phyloP scores from a whole-genome alignment of 2,329 filamentous ascomycete species.

The Anthostomella pinea region DNA sequence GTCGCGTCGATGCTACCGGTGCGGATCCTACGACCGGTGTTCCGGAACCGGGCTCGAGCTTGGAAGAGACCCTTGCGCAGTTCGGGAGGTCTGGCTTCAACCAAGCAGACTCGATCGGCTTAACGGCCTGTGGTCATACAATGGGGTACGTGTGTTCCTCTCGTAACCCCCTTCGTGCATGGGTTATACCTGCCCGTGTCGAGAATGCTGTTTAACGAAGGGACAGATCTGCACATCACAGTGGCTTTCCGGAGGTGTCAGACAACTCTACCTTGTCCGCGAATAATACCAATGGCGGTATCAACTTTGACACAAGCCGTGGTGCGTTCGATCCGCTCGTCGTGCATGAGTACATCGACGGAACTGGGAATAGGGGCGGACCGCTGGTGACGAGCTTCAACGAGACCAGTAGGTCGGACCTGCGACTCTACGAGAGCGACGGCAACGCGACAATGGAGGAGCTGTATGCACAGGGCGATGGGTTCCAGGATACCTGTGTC shows the following conservation, averaged over 20 bases:
- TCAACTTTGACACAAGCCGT: slow-evolving; percentile 23
- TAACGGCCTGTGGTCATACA: slow-evolving; percentile 29
- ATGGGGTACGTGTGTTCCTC: slow-evolving; percentile 25
- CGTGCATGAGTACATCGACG: slow-evolving; percentile 26
- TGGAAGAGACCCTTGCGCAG: slow-evolving; percentile 25
- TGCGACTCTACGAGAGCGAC: slow-evolving; percentile 28
- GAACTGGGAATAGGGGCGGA: slow-evolving; percentile 21
- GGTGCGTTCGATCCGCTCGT: slow-evolving; percentile 23
- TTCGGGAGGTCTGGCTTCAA: slow-evolving; percentile 27
- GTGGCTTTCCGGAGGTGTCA: slow-evolving; percentile 25
- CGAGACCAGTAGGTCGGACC: slow-evolving; percentile 26
- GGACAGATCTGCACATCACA: slow-evolving; percentile 17
- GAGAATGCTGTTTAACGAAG: slow-evolving; percentile 1
- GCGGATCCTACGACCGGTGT: slow-evolving; percentile 28
- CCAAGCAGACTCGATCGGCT: slow-evolving; percentile 22
- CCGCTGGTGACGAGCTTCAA: slow-evolving; percentile 27
- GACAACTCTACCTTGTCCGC: slow-evolving; percentile 18
- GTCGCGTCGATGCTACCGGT: slow-evolving; percentile 25
- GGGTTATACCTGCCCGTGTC: no score
- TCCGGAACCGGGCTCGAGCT: slow-evolving; percentile 22
- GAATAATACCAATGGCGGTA: slow-evolving; percentile 25
- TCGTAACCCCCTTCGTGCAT: no score
- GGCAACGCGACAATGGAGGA: slow-evolving; percentile 26
- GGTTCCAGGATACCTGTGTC: slow-evolving; percentile 24
- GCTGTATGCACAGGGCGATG: slow-evolving; percentile 22